Evolutionary conservation across 768 basidiomycete species (phyloP), one percentile per base, ranked within the genome.

Genomic region (Amanita molliuscula): DNA sequence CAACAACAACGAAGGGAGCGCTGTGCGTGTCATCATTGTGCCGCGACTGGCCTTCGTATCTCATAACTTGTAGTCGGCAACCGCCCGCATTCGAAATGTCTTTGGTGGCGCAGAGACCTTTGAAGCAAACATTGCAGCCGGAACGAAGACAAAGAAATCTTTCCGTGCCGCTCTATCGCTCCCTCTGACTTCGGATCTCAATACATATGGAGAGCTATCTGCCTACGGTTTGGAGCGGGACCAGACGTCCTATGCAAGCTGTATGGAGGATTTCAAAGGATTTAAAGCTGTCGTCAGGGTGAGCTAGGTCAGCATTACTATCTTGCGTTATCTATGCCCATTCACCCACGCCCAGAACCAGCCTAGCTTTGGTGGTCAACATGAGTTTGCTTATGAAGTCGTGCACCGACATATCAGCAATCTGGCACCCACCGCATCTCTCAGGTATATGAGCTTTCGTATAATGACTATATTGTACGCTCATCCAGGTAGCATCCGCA

Each of bases 101-200:
- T 86, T 98, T 56, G 95, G 95, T 21, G 88, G 91, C 6, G 95
- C 86, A 13, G 95, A 99, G 65, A 78, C 79, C 0, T 71, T 98
- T 44, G 85, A 90, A 59, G 89, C 84, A 11, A 86, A 87, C 47
- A 63, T 88, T 9, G 79, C 93, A 1, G 71, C 85, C 15, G 95
- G 94, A 0, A 95, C 94, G 2, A 85, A 86, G 60, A 98, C 93
- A 0, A 79, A 81, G 50, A 80, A 82, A 48, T 80, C 93, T 0
- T 94, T 88, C 65, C 77, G 89, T 52, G 85, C 81, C 37, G 67
- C 82, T 9, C 63, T 85, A 1, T 71, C 75, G 0, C 67, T 79
- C 0, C 89, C 89, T 1, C 62, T 90, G 35, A 73, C 78, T 0
- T 62, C 73, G 9, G 64, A 73, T 50, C 77, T 97, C 50, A 65